A percentile compares a stretch with the other conserved stretches of the same genome.
phyloP scores from a whole-genome alignment of 768 basidiomycete species.

The Dictyophora rubrovolvata region DNA sequence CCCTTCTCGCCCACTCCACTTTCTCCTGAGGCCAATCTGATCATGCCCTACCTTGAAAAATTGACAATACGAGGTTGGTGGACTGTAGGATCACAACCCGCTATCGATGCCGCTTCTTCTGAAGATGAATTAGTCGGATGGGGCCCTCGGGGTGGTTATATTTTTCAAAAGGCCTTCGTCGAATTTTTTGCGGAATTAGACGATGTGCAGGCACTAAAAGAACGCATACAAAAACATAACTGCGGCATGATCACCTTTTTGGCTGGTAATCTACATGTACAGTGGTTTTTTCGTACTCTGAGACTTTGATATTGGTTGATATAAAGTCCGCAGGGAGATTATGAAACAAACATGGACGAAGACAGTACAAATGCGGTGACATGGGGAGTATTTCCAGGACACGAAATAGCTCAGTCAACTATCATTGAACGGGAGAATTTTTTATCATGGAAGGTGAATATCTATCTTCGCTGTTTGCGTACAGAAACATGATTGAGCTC shows the following conservation, averaged over 20 bases:
- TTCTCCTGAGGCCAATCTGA: slow-evolving; percentile 70
- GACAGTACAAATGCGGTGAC: slow-evolving; percentile 89
- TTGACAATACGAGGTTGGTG: slow-evolving; percentile 80
- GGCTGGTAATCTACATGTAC: slow-evolving; percentile 69
- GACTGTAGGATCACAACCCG: slow-evolving; percentile 96
- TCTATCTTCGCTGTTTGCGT: background rate
- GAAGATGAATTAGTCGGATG: slow-evolving; percentile 79
- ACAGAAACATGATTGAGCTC: background rate
- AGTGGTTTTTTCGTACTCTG: slow-evolving; percentile 13
- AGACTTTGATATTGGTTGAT: background rate
- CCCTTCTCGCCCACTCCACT: slow-evolving; percentile 85
- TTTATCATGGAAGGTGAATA: slow-evolving; percentile 85
- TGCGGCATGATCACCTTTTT: slow-evolving; percentile 73
- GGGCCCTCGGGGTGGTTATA: slow-evolving; percentile 87
- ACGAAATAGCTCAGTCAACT: slow-evolving; percentile 92
- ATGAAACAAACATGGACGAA: slow-evolving; percentile 66
- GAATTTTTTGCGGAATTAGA: slow-evolving; percentile 79
- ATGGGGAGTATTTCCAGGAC: slow-evolving; percentile 96
- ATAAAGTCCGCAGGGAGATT: slow-evolving; percentile 49
- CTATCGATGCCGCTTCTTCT: slow-evolving; percentile 70
- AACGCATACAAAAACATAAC: slow-evolving; percentile 42
- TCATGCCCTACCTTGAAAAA: slow-evolving; percentile 64
- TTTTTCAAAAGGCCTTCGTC: slow-evolving; percentile 96
- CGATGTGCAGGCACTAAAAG: slow-evolving; percentile 51
- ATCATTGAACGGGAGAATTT: slow-evolving; percentile 95